phyloP scores from a whole-genome alignment of 176 grass and related monocot species.

The Otatea glauca region DNA sequence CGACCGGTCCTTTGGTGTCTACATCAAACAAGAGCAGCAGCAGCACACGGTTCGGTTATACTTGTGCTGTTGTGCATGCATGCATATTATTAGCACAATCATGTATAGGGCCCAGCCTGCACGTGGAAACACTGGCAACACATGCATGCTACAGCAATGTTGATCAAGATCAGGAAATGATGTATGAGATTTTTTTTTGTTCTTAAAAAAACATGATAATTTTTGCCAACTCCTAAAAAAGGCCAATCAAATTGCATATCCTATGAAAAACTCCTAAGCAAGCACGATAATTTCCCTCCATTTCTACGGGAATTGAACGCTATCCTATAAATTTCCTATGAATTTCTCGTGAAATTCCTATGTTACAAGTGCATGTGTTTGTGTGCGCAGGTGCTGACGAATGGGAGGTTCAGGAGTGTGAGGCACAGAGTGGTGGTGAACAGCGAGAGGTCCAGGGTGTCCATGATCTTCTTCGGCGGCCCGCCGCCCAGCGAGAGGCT shows the following conservation, averaged over 20 bases:
- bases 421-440: slow-evolving; percentile 88
- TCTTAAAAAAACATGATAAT: neutral
- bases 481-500: slow-evolving; percentile 56
- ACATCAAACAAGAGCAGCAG: slow-evolving; percentile 4
- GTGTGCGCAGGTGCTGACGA: slow-evolving; percentile 75
- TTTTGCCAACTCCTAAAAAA: neutral
- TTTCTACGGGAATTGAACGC: too few relatives aligned
- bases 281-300: too few relatives aligned
- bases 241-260: neutral
- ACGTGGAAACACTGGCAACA: slow-evolving; percentile 24
- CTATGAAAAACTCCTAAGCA: too few relatives aligned
- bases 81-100: neutral
- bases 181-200: too few relatives aligned
- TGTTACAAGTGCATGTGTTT: neutral
- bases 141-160: neutral
- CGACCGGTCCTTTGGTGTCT: neutral
- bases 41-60: slow-evolving; percentile 31
- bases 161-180: neutral
- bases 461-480: slow-evolving; percentile 85
- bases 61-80: neutral
- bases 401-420: slow-evolving; percentile 95
- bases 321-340: too few relatives aligned
- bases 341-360: too few relatives aligned
- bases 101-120: slow-evolving; percentile 12
- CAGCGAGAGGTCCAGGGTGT: slow-evolving; percentile 63